Evolutionary conservation across 768 basidiomycete species (phyloP).

Genomic region (Hemileccinum impolitum): DNA sequence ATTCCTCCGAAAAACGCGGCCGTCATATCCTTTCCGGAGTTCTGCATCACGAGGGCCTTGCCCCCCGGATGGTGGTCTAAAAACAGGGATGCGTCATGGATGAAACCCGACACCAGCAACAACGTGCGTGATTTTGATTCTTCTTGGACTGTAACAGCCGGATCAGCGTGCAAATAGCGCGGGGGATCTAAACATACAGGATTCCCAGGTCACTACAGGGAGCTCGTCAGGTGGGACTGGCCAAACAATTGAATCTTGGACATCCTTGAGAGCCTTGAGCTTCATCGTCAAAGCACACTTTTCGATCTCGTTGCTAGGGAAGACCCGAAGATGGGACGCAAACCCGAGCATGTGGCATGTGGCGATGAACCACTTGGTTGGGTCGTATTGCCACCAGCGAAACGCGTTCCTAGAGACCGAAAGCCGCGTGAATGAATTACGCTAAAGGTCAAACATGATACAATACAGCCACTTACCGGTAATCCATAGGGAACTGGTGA

Average conservation of each 20-base stretch:
- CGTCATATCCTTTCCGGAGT: constrained; percentile 80
- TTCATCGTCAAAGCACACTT: constrained; percentile 84
- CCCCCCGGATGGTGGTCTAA: constrained; percentile 82
- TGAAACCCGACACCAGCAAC: constrained; percentile 78
- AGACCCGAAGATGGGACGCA: constrained; percentile 78
- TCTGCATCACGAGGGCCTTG: constrained; percentile 48
- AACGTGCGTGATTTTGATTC: constrained; percentile 64
- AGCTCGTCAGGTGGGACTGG: constrained; percentile 55
- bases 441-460: background rate
- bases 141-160: constrained; percentile 48
- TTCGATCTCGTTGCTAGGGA: constrained; percentile 84
- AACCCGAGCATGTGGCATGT: constrained; percentile 58
- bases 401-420: constrained; percentile 55
- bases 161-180: constrained; percentile 1
- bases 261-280: constrained; percentile 63
- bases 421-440: constrained; percentile 4
- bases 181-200: constrained; percentile 46
- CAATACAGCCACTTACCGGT: constrained; percentile 21
- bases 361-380: constrained; percentile 80
- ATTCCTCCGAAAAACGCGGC: constrained; percentile 83
- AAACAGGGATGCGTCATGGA: constrained; percentile 79
- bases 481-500: constrained; percentile 84
- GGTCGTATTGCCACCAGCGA: constrained; percentile 70
- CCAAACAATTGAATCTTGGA: constrained; percentile 65
- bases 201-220: constrained; percentile 79